Conservation (phyloP, 1,284 basidiomycete species). For the Fomitiporia mediterranea region DNA sequence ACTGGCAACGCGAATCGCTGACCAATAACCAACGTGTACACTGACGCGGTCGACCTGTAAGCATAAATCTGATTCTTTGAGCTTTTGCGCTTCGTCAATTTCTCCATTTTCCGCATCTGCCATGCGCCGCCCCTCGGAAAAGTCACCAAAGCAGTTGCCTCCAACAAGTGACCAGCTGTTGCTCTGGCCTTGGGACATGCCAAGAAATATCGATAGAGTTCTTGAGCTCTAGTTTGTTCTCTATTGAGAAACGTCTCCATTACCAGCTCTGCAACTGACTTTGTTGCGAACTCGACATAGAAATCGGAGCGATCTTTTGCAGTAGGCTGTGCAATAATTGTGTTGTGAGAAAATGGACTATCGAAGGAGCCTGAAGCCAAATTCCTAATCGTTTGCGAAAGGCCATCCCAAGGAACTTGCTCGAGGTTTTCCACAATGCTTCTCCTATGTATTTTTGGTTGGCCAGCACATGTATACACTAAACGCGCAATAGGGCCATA, state of each 20-base stretch:
- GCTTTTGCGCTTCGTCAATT: not conserved
- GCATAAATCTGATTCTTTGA: too few species aligned
- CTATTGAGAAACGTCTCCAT: not conserved
- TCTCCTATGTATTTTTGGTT: not conserved
- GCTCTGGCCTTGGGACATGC: slow-evolving; percentile 2
- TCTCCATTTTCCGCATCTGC: not conserved
- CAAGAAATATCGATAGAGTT: not conserved
- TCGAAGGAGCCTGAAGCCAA: not conserved
- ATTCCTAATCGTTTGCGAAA: not conserved
- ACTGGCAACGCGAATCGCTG: too few species aligned
- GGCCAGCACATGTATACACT: not conserved
- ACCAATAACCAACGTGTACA: too few species aligned
- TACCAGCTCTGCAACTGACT: not conserved
- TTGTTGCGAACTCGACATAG: not conserved
- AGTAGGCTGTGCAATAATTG: not conserved
- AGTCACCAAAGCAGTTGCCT: not conserved
- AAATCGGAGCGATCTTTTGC: not conserved
- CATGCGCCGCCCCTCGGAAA: not conserved
- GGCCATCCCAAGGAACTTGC: not conserved
- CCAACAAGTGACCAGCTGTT: not conserved
- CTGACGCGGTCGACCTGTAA: too few species aligned
- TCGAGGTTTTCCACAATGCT: not conserved
- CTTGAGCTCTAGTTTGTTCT: not conserved
- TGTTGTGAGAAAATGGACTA: not conserved
- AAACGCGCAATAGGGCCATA: not conserved